phyloP scores from a whole-genome alignment of 1,284 basidiomycete species.

The Cronartium quercuum region DNA sequence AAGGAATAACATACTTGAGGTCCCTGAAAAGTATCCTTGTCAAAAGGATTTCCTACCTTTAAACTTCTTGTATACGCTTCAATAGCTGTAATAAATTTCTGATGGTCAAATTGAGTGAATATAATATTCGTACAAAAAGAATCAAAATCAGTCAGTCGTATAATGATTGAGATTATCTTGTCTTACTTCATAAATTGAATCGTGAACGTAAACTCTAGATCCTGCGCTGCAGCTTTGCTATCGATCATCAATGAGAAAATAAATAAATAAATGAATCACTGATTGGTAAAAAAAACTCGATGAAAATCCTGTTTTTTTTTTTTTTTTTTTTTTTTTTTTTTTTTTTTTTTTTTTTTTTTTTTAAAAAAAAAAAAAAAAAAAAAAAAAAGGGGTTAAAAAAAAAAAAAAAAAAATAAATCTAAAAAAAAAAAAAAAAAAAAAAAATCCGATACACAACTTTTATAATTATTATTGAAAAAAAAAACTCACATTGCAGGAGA shows the following conservation, averaged over 20 bases:
- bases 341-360: too few species aligned
- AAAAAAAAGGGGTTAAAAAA: too few species aligned
- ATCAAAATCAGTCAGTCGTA: constrained; percentile 35
- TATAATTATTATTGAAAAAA: background rate
- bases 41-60: constrained; percentile 76
- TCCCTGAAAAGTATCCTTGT: constrained; percentile 64
- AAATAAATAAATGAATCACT: too few species aligned
- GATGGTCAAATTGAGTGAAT: constrained; percentile 47
- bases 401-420: too few species aligned
- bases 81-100: constrained; percentile 61
- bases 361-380: constrained; percentile 54
- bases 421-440: too few species aligned
- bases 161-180: background rate
- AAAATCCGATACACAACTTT: too few species aligned
- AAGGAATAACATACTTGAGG: constrained; percentile 62
- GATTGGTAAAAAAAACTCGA: too few species aligned
- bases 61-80: constrained; percentile 56
- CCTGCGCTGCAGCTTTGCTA: constrained; percentile 79
- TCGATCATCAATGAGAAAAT: constrained; percentile 57
- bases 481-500: constrained; percentile 64
- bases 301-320: too few species aligned
- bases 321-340: too few species aligned
- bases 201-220: constrained; percentile 77
- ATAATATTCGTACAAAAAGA: constrained; percentile 54
- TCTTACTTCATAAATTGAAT: constrained; percentile 51